Conservation (phyloP, 2,329 filamentous ascomycete species). For the Penicillium freii region DNA sequence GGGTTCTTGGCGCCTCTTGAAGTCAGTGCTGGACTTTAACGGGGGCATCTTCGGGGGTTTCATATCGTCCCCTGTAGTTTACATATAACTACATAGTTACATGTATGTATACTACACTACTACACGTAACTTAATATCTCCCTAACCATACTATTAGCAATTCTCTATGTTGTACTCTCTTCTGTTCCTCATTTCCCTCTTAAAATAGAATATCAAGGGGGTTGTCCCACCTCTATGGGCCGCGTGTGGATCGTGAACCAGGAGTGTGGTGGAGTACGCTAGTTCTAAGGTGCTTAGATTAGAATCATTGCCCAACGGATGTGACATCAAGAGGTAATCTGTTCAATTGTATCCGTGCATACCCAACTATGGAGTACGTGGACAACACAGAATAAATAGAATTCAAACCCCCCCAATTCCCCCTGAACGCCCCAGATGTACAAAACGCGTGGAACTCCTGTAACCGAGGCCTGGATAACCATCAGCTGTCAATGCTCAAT, state of each 20-base stretch:
- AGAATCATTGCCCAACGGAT: conserved; percentile 7
- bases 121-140: no score
- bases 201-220: conserved; percentile 13
- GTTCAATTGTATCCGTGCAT: neutral
- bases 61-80: no score
- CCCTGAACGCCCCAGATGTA: conserved; percentile 9
- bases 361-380: neutral
- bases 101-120: no score
- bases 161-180: no score
- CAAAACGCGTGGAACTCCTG: conserved; percentile 19
- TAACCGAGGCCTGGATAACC: conserved; percentile 13
- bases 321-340: neutral
- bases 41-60: neutral
- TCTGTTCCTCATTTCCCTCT: neutral
- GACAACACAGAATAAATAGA: neutral
- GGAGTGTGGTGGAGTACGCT: conserved; percentile 23
- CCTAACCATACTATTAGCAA: neutral
- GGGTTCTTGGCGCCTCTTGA: conserved; percentile 20
- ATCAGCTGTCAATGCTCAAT: conserved; percentile 17
- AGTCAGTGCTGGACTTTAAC: neutral
- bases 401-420: conserved; percentile 4
- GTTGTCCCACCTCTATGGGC: conserved; percentile 22
- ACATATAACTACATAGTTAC: no score
- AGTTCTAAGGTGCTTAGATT: conserved; percentile 20
- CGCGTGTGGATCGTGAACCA: conserved; percentile 27